Evolutionary conservation across 1,284 basidiomycete species (phyloP), one percentile per base, ranked within the genome.

Genomic region (Xanthoconium separans): DNA sequence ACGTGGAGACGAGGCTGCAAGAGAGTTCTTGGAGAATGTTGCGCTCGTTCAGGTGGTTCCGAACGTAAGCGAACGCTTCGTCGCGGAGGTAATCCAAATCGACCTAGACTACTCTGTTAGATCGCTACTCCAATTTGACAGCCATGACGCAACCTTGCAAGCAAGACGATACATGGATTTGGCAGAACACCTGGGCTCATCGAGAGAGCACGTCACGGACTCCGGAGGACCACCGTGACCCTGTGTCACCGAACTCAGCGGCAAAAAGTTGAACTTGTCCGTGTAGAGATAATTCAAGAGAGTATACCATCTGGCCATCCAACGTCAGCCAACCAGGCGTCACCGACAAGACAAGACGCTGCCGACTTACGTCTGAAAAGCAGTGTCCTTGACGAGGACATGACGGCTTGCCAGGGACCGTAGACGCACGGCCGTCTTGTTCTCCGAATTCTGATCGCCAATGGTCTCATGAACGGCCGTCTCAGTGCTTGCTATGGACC

Each of bases 111-210:
- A 15, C 18, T 4, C 31, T 9, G 16, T 24, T 2, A 41, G 13
- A 2, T 41, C 22, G 22, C 4, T 15, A 0, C 2, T 15, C 15
- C 9, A 37, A n/a, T n/a, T 29, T 5, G 27, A 27, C 5, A 2
- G 2, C 13, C n/a, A 9, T 39, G 9, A 42, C 55, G 7, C 22
- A 10, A 69, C 66, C 63, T 68, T 68, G 29, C 42, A 53, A 1
- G 66, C 62, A 2, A 68, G 62, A 16, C 57, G 62, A 48, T 69
- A 68, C 66, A 71, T 71, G 0, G 68, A 71, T 43, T 68, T 68
- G 1, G 69, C 66, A 4, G 66, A 68, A 50, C 66, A 68, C 24
- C 33, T 53, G 27, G 64, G 62, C 18, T 42, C 45, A 12, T 58
- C 56, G 4, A 30, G 2, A 3, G 44, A 47, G 43, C 34, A 13